Conservation (phyloP, 768 basidiomycete species). For the Xanthoconium stramineum region DNA sequence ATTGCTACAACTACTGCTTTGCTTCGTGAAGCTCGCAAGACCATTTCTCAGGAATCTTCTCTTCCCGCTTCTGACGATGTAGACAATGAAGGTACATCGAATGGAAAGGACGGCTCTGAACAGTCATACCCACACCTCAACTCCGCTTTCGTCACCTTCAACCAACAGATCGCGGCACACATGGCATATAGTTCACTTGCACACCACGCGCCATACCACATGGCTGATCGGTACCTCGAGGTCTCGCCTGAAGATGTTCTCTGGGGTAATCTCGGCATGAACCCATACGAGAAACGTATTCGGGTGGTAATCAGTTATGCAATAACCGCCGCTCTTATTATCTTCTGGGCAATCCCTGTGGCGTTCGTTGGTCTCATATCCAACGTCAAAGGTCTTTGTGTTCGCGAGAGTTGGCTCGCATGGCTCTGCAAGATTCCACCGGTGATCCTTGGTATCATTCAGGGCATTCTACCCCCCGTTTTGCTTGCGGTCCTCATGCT, state of each 20-base stretch:
- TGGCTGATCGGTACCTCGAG: conserved; percentile 75
- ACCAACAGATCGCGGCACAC: conserved; percentile 90
- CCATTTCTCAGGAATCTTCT: conserved; percentile 16
- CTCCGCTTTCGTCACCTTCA: conserved; percentile 87
- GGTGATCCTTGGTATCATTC: conserved; percentile 73
- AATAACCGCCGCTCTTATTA: conserved; percentile 73
- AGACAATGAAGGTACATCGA: conserved; percentile 8
- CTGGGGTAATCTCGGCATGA: conserved; percentile 86
- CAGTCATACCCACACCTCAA: conserved; percentile 56
- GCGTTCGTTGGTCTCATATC: conserved; percentile 84
- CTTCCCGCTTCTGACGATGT: conserved; percentile 24
- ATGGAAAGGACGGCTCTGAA: conserved; percentile 7
- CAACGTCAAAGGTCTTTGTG: conserved; percentile 71
- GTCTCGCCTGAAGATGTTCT: conserved; percentile 87
- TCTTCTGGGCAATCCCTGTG: conserved; percentile 87
- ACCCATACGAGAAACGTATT: conserved; percentile 80
- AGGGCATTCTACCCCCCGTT: conserved; percentile 86
- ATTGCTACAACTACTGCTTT: conserved; percentile 54
- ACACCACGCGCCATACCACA: conserved; percentile 81
- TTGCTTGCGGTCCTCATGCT: conserved; percentile 88
- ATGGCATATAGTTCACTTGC: conserved; percentile 71
- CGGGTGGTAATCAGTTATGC: conserved; percentile 68
- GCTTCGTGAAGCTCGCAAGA: conserved; percentile 49
- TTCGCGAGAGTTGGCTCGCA: conserved; percentile 61
- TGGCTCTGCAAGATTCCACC: conserved; percentile 78